phyloP scores from a whole-genome alignment of 2,329 filamentous ascomycete species.

The Leptographium flavum region DNA sequence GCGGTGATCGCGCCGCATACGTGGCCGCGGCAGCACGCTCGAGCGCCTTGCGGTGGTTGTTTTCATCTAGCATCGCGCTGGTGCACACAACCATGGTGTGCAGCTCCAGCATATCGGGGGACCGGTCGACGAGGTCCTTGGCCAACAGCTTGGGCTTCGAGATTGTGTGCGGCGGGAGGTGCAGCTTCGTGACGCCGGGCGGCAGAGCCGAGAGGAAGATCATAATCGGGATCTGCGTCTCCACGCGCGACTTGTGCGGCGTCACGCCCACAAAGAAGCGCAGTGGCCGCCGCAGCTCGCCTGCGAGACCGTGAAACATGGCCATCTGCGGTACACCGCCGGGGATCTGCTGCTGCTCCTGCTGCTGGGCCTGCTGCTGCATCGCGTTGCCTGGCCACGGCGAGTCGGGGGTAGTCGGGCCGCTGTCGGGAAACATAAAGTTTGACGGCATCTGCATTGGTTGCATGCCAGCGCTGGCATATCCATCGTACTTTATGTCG shows the following conservation, averaged over 20 bases:
- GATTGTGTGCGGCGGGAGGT: conserved; percentile 79
- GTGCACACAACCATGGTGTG: conserved; percentile 78
- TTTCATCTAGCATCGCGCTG: conserved; percentile 70
- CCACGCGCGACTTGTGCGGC: conserved; percentile 75
- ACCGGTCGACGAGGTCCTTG: conserved; percentile 51
- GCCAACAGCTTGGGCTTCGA: conserved; percentile 85
- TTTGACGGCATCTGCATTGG: conserved; percentile 2
- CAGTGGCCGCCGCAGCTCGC: conserved; percentile 4
- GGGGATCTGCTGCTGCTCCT: conserved; percentile 8
- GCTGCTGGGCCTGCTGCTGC: conserved; percentile 9
- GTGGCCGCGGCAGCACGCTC: conserved; percentile 34
- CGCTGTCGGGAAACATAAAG: conserved; percentile 8
- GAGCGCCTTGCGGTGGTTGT: conserved; percentile 54
- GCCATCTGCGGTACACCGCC: background rate
- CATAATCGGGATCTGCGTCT: conserved; percentile 88
- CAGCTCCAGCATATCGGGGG: conserved; percentile 64
- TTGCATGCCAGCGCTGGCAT: conserved; percentile 2
- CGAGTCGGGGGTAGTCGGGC: conserved; percentile 7
- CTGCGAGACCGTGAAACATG: background rate
- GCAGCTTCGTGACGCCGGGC: conserved; percentile 60
- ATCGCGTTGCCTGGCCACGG: conserved; percentile 4
- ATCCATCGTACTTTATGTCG: conserved; percentile 19
- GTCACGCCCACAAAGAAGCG: conserved; percentile 38
- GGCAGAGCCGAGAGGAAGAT: conserved; percentile 67
- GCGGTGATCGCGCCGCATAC: conserved; percentile 16